Percentiles rank a stretch among this genome's conserved stretches.
Evolutionary conservation across 495 filamentous ascomycete species (phyloP).

Genomic region (Chaetomium cochliodes): DNA sequence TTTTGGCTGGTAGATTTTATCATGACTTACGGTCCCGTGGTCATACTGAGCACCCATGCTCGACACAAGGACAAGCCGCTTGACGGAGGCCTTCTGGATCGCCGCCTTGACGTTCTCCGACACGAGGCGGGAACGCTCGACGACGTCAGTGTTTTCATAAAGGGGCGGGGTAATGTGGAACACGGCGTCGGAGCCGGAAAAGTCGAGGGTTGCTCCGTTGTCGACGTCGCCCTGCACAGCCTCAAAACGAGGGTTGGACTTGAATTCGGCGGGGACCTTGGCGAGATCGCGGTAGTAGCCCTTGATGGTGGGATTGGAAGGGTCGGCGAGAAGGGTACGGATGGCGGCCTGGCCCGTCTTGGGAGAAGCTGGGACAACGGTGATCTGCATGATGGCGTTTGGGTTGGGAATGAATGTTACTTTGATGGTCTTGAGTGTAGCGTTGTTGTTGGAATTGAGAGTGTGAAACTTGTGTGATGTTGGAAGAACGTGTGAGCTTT

Average conservation of each 20-base stretch:
- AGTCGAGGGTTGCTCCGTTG: constrained; percentile 22
- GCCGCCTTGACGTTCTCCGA: constrained; percentile 30
- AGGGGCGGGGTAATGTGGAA: constrained; percentile 29
- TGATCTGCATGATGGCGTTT: constrained; percentile 24
- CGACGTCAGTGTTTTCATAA: constrained; percentile 16
- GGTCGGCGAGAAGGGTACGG: constrained; percentile 26
- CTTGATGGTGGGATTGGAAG: constrained; percentile 20
- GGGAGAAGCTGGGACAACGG: constrained; percentile 28
- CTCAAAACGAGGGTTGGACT: constrained; percentile 24
- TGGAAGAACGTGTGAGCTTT: no score
- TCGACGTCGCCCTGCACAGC: constrained; percentile 30
- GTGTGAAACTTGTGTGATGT: background rate
- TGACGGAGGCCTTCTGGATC: constrained; percentile 24
- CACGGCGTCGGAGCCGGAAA: constrained; percentile 24
- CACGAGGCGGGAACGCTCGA: constrained; percentile 20
- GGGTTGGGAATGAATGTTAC: background rate
- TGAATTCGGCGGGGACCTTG: constrained; percentile 28
- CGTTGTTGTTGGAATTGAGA: background rate
- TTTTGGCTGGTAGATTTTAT: background rate
- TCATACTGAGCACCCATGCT: constrained; percentile 33
- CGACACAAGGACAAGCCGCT: constrained; percentile 25
- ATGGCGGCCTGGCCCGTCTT: constrained; percentile 30
- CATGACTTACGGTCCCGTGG: constrained; percentile 23
- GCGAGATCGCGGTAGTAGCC: constrained; percentile 29
- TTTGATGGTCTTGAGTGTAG: background rate